These are phyloP conservation scores for Coemansia erecta DNA, from an alignment of 192 early-diverging fungal species.

Conservation along the genomic window DNA sequence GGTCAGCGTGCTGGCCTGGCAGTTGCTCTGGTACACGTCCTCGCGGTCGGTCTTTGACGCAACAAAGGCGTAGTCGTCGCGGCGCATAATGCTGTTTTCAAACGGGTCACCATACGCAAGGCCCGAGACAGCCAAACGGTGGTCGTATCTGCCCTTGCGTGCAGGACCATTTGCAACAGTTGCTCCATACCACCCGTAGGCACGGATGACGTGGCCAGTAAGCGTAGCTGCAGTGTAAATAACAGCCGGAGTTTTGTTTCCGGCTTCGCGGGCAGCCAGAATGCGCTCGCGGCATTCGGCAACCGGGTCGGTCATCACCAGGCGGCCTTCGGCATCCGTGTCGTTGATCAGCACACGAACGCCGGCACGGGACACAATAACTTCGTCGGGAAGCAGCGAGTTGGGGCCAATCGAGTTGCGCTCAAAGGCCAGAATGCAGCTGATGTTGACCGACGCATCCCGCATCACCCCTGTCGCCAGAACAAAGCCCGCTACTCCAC, in stretches of 20 bases:
- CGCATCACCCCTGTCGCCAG: constrained; percentile 65
- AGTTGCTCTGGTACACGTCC: constrained; percentile 83
- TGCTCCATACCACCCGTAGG: constrained; percentile 74
- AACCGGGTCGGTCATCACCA: constrained; percentile 82
- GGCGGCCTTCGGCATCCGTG: constrained; percentile 89
- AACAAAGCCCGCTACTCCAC: constrained; percentile 77
- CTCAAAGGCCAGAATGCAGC: constrained; percentile 72
- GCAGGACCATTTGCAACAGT: constrained; percentile 78
- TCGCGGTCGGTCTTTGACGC: constrained; percentile 65
- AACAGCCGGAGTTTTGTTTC: constrained; percentile 48
- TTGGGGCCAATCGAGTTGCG: constrained; percentile 82
- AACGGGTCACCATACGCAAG: constrained; percentile 71
- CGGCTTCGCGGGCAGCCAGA: constrained; percentile 58
- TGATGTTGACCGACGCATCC: constrained; percentile 67
- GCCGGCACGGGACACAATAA: constrained; percentile 74
- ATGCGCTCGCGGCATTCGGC: constrained; percentile 71
- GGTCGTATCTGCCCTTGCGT: constrained; percentile 57
- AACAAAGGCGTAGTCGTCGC: constrained; percentile 72
- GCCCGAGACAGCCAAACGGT: constrained; percentile 49
- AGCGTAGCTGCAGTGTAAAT: constrained; percentile 84
- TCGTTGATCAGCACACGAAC: constrained; percentile 76
- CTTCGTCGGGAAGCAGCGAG: constrained; percentile 79
- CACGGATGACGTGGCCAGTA: constrained; percentile 80
- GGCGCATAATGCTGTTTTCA: constrained; percentile 76
- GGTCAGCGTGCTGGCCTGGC: constrained; percentile 66